Percentiles rank a stretch among this genome's conserved stretches.
Evolutionary conservation across 257 asterid species (phyloP).

Genomic region (Paulownia fortunei): DNA sequence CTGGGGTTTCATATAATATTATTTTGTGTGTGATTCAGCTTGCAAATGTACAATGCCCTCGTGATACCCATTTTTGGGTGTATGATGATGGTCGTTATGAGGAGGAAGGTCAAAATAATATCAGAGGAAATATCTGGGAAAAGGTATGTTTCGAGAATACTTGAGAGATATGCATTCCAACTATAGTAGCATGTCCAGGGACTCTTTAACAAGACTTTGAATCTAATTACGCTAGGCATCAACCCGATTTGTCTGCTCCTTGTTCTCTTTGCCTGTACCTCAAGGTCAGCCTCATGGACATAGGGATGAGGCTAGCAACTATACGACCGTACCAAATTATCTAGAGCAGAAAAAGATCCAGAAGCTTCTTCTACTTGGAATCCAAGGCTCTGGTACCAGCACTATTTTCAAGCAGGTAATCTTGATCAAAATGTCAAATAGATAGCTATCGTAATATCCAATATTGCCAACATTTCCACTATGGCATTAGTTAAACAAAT

Average conservation of each 20-base stretch:
- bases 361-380: constrained; percentile 89
- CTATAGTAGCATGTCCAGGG: neutral
- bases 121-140: constrained; percentile 97
- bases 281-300: constrained; percentile 78
- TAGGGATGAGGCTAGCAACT: constrained; percentile 83
- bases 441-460: neutral
- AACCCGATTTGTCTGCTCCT: constrained; percentile 81
- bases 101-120: constrained; percentile 99
- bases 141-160: constrained; percentile 54
- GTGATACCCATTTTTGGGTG: constrained; percentile 99
- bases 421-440: neutral
- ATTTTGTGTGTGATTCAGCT: constrained; percentile 55
- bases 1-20: constrained; percentile 14
- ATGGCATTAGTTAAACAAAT: neutral
- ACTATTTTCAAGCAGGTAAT: constrained; percentile 95
- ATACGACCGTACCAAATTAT: constrained; percentile 67
- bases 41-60: constrained; percentile 96
- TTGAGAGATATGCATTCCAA: constrained; percentile 12
- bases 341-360: constrained; percentile 81
- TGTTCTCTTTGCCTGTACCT: constrained; percentile 90
- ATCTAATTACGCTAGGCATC: constrained; percentile 62
- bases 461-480: neutral
- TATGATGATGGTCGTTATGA: constrained; percentile 97
- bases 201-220: constrained; percentile 22
- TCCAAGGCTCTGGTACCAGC: constrained; percentile 92